phyloP scores from a whole-genome alignment of 108 stramenopile species.

The Phaeodactylum tricornutum region DNA sequence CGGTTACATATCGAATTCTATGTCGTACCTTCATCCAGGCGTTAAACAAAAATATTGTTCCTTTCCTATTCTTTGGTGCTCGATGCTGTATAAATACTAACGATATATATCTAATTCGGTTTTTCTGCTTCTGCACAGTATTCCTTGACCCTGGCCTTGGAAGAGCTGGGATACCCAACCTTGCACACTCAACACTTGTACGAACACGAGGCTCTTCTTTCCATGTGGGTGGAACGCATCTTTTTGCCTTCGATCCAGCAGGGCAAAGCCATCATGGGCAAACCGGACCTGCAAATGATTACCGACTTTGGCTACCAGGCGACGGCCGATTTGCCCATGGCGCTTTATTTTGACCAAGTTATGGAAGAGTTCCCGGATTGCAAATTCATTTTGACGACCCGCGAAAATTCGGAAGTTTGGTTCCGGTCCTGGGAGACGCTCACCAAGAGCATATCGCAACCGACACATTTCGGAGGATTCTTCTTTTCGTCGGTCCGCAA shows the following conservation, averaged over 20 bases:
- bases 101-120: neutral
- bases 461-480: constrained; percentile 32
- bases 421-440: constrained; percentile 63
- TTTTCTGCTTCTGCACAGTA: constrained; percentile 19
- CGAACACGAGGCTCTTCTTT: constrained; percentile 45
- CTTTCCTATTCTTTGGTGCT: neutral
- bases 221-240: constrained; percentile 39
- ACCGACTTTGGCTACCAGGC: constrained; percentile 40
- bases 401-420: constrained; percentile 64
- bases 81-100: neutral
- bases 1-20: too few relatives aligned
- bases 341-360: constrained; percentile 58
- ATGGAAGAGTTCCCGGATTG: constrained; percentile 57
- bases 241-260: constrained; percentile 43
- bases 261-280: constrained; percentile 30
- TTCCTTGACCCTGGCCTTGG: constrained; percentile 63
- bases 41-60: neutral
- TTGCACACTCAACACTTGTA: constrained; percentile 78
- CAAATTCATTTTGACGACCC: constrained; percentile 67
- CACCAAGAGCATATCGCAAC: constrained; percentile 46
- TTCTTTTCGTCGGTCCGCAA: constrained; percentile 39
- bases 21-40: too few relatives aligned
- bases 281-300: constrained; percentile 44
- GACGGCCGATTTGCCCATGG: constrained; percentile 68
- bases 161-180: constrained; percentile 55